phyloP scores from a whole-genome alignment of 257 asterid genomes.

The Solanum sparsipilum region DNA sequence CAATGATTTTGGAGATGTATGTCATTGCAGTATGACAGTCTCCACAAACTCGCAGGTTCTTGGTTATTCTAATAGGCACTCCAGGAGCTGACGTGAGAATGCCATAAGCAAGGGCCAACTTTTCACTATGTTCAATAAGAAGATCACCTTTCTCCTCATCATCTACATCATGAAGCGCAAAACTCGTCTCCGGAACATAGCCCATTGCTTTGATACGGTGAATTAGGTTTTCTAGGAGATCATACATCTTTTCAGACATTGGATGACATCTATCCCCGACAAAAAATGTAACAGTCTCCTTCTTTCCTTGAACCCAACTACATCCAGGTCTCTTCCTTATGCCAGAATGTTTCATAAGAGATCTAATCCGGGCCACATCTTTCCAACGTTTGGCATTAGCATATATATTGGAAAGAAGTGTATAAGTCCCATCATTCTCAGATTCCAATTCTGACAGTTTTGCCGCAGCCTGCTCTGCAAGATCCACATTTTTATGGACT shows the following conservation, averaged over 20 bases:
- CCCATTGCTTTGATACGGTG: conserved; percentile 63
- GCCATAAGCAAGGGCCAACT: conserved; percentile 86
- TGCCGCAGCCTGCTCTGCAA: conserved; percentile 58
- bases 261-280: conserved; percentile 86
- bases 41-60: conserved; percentile 86
- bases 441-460: conserved; percentile 48
- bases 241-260: conserved; percentile 50
- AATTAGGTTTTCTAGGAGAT: conserved; percentile 50
- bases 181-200: conserved; percentile 73
- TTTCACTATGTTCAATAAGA: conserved; percentile 81
- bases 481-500: conserved; percentile 78
- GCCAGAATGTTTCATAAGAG: conserved; percentile 64
- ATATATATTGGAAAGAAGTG: conserved; percentile 75
- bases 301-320: conserved; percentile 92
- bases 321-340: conserved; percentile 86
- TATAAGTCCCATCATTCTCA: conserved; percentile 80
- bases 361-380: conserved; percentile 67
- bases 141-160: conserved; percentile 86
- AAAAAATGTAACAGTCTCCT: conserved; percentile 51
- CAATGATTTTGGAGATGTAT: conserved; percentile 60
- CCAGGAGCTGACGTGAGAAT: conserved; percentile 69
- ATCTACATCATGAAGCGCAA: conserved; percentile 93
- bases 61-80: conserved; percentile 76
- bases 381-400: conserved; percentile 83
- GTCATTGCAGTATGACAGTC: conserved; percentile 71